A percentile compares a stretch with the other conserved stretches of the same genome.
These are phyloP conservation scores for Ustilago trichophora DNA, from an alignment of 1,284 basidiomycete genomes.

Conservation along the genomic window DNA sequence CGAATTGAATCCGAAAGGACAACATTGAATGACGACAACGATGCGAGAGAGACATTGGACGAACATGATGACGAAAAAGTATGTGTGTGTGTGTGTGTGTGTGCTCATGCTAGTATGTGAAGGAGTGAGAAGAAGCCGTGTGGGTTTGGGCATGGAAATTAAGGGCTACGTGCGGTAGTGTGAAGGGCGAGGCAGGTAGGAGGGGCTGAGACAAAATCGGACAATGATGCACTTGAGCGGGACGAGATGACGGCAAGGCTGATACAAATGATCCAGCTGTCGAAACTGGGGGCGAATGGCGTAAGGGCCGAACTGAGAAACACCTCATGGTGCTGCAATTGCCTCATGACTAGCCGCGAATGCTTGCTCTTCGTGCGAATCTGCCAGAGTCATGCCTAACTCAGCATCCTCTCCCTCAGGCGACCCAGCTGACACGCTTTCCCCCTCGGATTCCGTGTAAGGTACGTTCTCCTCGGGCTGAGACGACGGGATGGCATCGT, in stretches of 20 bases:
- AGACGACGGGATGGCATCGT: constrained; percentile 39
- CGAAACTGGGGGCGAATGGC: too few relatives aligned
- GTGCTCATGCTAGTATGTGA: too few relatives aligned
- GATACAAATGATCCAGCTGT: too few relatives aligned
- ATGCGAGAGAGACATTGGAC: constrained; percentile 1
- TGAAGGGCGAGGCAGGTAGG: too few relatives aligned
- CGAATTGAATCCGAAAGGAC: not conserved
- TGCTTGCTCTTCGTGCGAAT: not conserved
- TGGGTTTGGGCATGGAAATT: too few relatives aligned
- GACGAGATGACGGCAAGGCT: too few relatives aligned
- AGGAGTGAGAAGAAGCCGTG: too few relatives aligned
- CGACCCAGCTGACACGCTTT: constrained; percentile 32
- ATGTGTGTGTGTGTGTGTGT: not conserved
- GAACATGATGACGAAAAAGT: not conserved
- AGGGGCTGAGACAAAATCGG: too few relatives aligned
- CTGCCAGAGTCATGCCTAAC: not conserved
- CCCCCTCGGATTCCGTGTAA: constrained; percentile 30
- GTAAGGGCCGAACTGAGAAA: too few relatives aligned
- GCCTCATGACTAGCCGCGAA: not conserved
- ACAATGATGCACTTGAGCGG: too few relatives aligned
- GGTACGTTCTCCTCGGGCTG: constrained; percentile 32
- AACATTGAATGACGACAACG: constrained; percentile 4
- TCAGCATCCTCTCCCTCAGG: constrained; percentile 6
- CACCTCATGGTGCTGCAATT: too few relatives aligned
- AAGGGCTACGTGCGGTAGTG: too few relatives aligned